Evolutionary conservation across 352 stramenopile species (phyloP), one percentile per base, ranked within the genome.

Genomic region (Blastocystis sp.): DNA sequence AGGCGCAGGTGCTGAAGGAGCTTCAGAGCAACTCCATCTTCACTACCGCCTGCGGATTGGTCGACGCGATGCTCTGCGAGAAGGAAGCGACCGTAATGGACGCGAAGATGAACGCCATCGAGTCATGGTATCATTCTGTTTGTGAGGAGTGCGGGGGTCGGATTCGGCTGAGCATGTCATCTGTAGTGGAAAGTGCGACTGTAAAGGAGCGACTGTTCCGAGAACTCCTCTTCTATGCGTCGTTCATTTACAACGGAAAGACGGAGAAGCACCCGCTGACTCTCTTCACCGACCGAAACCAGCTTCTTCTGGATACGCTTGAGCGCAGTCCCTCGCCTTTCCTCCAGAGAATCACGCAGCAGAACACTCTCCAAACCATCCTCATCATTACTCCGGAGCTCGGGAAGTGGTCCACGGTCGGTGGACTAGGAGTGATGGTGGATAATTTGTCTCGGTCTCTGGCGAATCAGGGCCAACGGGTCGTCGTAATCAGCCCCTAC

Each of bases 351-450:
- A 7, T 65, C 7, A 14, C 24, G 42, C 29, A 87, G 46, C 34
- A 24, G 38, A 85, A 84, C 24, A 32, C 24, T 21, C 32, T 87
- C 3, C 34, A 65, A 24, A 27, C 86, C n/a, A 88, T 88, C 34
- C 65, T 88, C n/a, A 73, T 88, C 4, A 77, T 88, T 36, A 87
- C 86, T 48, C 86, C 86, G 24, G 86, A 88, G 56, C 84, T 88
- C 16, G 86, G 86, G n/a, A 88, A 87, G 56, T 88, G 84, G 84
- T 88, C 84, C 24, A 88, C 86, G 11, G 86, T 88, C 6, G 86
- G 86, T 51, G 86, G 86, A 24, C 38, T 88, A 64, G 86, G 86
- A 24, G 86, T 87, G 21, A 88, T 88, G 79, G 84, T 88, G 21
- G 86, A 88, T 36, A 86, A 88, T 57, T 42, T 88, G n/a, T 87